Base-by-base conservation (phyloP, 2,329 filamentous ascomycete species). In the Colletotrichum noveboracense region DNA sequence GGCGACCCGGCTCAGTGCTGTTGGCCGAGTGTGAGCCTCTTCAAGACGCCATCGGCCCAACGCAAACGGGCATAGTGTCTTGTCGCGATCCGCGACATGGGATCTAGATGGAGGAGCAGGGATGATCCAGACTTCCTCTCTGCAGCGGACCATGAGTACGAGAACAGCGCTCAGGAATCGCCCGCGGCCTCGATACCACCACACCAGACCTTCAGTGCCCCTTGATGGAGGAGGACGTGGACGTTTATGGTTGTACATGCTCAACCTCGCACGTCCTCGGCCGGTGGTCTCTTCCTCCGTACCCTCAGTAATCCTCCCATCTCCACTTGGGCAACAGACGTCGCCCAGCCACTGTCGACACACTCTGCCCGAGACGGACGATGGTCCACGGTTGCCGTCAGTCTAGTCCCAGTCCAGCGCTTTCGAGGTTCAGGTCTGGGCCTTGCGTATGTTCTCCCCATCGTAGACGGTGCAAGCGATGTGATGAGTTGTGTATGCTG, bases 301-400 rank as follows among this genome's bases (percentile, higher is more conserved):
- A 48, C 73, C 60, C 55, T 34, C 62, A 30, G 56, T 38, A 52
- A 60, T 52, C 70, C 74, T 69, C 65, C 48, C 70, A 76, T 69
- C 70, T 76, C 70, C 70, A 75, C 64, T 73, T 73, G 58, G 70
- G 62, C 48, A 18, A 65, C 56, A 43, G 56, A 36, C 38, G 58
- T 67, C 64, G 65, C 36, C 64, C 64, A 74, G 74, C 74, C 70
- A 76, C 70, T 58, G 56, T 70, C 67, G 70, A 68, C 62, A 75
- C 70, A 38, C 70, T 58, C 70, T 52, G 74, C 58, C 58, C 64
- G 61, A 73, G 73, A 64, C 70, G 64, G 65, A 76, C 65, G 32
- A 56, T 72, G 58, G 74, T 61, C 64, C 36, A 32, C 36, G 36
- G 52, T 43, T 36, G 34, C 30, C 28, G 52, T 55, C 67, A 36